Evolutionary conservation across 495 filamentous ascomycete genomes (phyloP).

Genomic region (Neurospora pannonica): DNA sequence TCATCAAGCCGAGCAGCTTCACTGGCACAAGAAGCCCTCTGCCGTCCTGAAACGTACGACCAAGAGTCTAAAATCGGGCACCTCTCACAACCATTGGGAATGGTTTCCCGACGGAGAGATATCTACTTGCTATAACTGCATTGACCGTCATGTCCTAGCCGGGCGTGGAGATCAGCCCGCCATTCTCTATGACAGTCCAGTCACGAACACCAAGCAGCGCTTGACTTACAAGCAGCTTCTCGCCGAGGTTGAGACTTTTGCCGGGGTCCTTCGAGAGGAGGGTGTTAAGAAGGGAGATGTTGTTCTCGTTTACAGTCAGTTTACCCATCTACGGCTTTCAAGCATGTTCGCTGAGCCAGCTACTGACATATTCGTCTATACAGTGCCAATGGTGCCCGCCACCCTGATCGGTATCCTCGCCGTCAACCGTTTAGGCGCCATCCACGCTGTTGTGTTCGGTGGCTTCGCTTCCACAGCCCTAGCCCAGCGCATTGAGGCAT

Average conservation of each 20-base stretch:
- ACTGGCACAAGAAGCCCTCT: constrained; percentile 69
- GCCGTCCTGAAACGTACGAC: constrained; percentile 31
- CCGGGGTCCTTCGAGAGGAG: constrained; percentile 73
- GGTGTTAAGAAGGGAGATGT: constrained; percentile 81
- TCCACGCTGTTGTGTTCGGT: constrained; percentile 88
- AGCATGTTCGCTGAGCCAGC: not conserved
- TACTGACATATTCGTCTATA: not conserved
- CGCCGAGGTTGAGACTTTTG: constrained; percentile 74
- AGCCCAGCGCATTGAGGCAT: constrained; percentile 82
- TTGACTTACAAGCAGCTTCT: constrained; percentile 68
- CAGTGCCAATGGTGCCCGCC: constrained; percentile 94
- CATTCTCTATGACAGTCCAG: constrained; percentile 82
- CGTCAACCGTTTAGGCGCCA: constrained; percentile 69
- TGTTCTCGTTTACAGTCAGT: constrained; percentile 84
- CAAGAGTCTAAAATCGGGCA: constrained; percentile 31
- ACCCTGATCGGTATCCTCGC: constrained; percentile 79
- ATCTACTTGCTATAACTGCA: constrained; percentile 81
- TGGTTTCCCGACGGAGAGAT: constrained; percentile 86
- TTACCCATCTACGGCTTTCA: not conserved
- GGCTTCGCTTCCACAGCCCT: constrained; percentile 76
- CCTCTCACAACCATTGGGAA: constrained; percentile 52
- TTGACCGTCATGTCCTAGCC: constrained; percentile 75
- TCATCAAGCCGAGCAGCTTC: constrained; percentile 59
- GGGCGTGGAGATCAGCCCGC: constrained; percentile 65
- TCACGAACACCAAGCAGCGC: constrained; percentile 62